Evolutionary conservation across 495 filamentous ascomycete genomes (phyloP).

Genomic region (Penicillium pancosmium): DNA sequence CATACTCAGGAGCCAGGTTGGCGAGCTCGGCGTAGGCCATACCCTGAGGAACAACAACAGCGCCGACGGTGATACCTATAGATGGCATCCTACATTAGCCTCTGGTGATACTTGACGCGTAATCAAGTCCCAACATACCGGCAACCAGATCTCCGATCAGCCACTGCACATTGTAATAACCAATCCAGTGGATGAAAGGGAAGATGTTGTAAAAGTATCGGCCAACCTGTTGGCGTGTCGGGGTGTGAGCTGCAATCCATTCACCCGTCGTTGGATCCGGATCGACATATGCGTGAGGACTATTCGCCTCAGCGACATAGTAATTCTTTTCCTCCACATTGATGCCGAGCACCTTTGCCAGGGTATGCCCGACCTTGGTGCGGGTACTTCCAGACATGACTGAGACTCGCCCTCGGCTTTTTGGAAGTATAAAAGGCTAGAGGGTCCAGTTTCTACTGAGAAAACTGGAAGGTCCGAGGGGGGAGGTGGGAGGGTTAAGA

Average conservation of each 20-base stretch:
- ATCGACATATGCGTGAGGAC: constrained; percentile 51
- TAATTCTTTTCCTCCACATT: constrained; percentile 53
- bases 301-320: background rate
- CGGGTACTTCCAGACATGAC: constrained; percentile 41
- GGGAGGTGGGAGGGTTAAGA: background rate
- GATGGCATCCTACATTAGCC: too few relatives aligned
- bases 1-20: constrained; percentile 74
- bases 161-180: constrained; percentile 87
- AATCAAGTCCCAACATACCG: constrained; percentile 41
- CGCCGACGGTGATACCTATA: constrained; percentile 79
- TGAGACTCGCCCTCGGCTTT: background rate
- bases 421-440: background rate
- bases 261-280: constrained; percentile 74
- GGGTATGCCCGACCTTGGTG: constrained; percentile 65
- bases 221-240: constrained; percentile 53
- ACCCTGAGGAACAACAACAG: constrained; percentile 93
- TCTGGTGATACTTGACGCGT: background rate
- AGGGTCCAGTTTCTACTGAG: background rate
- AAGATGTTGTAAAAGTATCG: constrained; percentile 75
- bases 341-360: constrained; percentile 85
- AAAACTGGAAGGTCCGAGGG: background rate
- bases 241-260: constrained; percentile 66
- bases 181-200: constrained; percentile 87
- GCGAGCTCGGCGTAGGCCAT: constrained; percentile 97
- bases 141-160: constrained; percentile 85